Evolutionary conservation across 371 early-diverging fungal genomes (phyloP).

Genomic region (Phascolomyces articulosus): DNA sequence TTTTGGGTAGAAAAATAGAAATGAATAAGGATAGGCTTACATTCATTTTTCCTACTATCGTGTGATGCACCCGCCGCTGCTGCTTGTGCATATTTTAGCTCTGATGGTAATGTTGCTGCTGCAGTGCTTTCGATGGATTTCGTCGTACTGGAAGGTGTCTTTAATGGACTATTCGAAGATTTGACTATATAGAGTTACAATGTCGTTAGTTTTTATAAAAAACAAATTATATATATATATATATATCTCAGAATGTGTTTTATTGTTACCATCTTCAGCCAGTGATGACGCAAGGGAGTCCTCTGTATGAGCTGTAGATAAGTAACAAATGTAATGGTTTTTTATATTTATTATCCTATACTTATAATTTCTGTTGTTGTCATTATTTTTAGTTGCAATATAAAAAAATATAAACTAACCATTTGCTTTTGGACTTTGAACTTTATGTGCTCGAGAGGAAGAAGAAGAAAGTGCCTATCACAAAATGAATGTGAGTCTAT

Average conservation of each 20-base stretch:
- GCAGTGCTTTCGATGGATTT: neutral
- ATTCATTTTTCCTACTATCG: conserved; percentile 7
- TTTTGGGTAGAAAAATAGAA: neutral
- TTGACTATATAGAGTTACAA: neutral
- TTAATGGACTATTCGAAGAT: conserved; percentile 14
- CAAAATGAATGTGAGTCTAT: neutral
- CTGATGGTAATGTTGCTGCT: conserved; percentile 10
- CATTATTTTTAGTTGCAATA: too few relatives aligned
- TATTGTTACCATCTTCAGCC: conserved; percentile 8
- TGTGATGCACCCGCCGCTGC: conserved; percentile 28
- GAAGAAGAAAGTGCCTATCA: neutral
- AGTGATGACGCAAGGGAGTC: neutral
- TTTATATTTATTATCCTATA: too few relatives aligned
- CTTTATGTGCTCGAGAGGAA: neutral
- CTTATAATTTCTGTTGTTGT: too few relatives aligned
- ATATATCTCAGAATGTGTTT: neutral
- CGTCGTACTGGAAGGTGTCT: conserved; percentile 7
- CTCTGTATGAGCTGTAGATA: neutral
- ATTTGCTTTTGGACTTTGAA: conserved; percentile 13
- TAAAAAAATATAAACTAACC: neutral
- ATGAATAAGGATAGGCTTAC: neutral
- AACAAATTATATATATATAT: neutral
- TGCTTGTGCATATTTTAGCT: conserved; percentile 38
- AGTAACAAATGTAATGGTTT: too few relatives aligned
- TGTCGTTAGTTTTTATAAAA: neutral